These are phyloP conservation scores for Apiospora phragmitis DNA, from an alignment of 2,329 filamentous ascomycete species.

Conservation along the genomic window DNA sequence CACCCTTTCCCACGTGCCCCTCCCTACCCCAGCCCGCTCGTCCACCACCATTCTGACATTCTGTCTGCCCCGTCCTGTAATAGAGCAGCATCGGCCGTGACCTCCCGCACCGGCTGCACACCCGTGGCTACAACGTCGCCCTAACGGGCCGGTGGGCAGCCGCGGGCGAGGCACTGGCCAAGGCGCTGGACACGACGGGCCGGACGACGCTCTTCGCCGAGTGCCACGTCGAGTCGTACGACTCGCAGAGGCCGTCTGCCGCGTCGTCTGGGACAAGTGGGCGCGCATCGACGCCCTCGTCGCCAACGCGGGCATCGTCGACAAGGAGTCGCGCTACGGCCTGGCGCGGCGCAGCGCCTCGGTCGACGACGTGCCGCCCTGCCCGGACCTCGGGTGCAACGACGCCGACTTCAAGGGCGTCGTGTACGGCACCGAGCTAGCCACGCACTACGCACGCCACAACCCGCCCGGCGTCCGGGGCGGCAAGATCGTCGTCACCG, in stretches of 20 bases:
- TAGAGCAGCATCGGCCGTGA: conserved; percentile 12
- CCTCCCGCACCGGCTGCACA: conserved; percentile 10
- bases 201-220: conserved; percentile 17
- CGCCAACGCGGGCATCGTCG: conserved; percentile 20
- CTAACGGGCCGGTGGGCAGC: conserved; percentile 8
- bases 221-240: conserved; percentile 19
- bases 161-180: conserved; percentile 3
- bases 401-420: conserved; percentile 20
- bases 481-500: conserved; percentile 20
- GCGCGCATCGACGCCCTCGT: conserved; percentile 19
- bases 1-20: background rate
- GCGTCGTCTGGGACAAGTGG: conserved; percentile 18
- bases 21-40: background rate
- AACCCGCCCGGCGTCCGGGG: conserved; percentile 15
- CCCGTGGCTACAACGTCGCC: conserved; percentile 12
- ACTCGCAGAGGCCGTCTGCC: conserved; percentile 15
- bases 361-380: conserved; percentile 18
- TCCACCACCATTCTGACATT: background rate
- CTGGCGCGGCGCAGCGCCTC: conserved; percentile 10
- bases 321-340: conserved; percentile 17
- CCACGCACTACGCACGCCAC: conserved; percentile 20
- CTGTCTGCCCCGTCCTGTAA: too few relatives aligned
- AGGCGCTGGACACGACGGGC: conserved; percentile 2
- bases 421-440: conserved; percentile 20
- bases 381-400: conserved; percentile 17